Percentiles rank a stretch among this genome's conserved stretches.
These are phyloP conservation scores for Candida wancherniae DNA, from an alignment of 805 yeast genomes.

Conservation along the genomic window DNA sequence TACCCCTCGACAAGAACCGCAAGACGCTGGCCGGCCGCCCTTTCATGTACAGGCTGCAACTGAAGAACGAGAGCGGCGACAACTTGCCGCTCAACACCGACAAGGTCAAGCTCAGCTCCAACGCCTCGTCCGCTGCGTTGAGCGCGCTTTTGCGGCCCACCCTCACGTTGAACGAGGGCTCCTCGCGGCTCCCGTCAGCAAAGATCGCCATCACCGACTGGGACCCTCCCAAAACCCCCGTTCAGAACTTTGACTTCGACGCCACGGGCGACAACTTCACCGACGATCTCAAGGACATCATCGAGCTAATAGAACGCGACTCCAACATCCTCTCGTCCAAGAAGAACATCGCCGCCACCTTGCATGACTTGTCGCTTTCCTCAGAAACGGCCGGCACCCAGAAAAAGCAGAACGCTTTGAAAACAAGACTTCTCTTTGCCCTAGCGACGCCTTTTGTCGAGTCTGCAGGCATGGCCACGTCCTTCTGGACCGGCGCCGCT, in stretches of 20 bases:
- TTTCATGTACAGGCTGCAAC: constrained; percentile 3
- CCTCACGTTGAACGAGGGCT: constrained; percentile 33
- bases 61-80: constrained; percentile 16
- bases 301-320: constrained; percentile 42
- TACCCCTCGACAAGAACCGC: constrained; percentile 7
- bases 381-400: constrained; percentile 26
- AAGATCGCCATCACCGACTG: not conserved
- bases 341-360: constrained; percentile 45
- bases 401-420: constrained; percentile 38
- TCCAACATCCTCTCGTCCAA: constrained; percentile 26
- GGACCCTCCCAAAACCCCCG: not conserved
- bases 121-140: constrained; percentile 45
- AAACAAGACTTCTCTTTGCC: constrained; percentile 51
- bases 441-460: constrained; percentile 64
- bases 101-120: constrained; percentile 31
- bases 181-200: constrained; percentile 18
- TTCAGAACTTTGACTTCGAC: not conserved
- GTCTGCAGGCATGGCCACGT: constrained; percentile 28
- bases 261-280: constrained; percentile 20
- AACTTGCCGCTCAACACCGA: constrained; percentile 1
- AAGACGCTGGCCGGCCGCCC: constrained; percentile 1
- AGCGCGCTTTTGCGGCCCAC: constrained; percentile 41
- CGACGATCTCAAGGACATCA: constrained; percentile 46
- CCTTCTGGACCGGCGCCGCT: constrained; percentile 11
- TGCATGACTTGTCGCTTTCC: constrained; percentile 53